phyloP scores from a whole-genome alignment of 1,284 basidiomycete species.

The Leccinum fallax region DNA sequence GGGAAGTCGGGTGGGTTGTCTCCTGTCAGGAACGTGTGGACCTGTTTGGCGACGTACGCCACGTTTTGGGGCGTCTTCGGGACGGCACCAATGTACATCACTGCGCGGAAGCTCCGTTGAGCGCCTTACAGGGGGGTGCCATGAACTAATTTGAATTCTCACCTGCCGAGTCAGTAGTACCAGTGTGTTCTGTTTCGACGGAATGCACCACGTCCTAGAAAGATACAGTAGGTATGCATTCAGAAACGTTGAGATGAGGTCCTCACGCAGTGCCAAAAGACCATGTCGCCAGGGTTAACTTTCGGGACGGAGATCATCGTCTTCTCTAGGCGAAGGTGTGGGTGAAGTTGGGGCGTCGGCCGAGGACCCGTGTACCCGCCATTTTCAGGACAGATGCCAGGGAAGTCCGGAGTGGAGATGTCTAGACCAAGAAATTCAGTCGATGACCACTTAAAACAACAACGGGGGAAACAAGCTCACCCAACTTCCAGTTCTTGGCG shows the following conservation, averaged over 20 bases:
- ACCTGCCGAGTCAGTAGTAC: slow-evolving; percentile 73
- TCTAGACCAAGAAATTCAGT: slow-evolving; percentile 39
- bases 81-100: slow-evolving; percentile 84
- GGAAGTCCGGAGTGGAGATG: slow-evolving; percentile 57
- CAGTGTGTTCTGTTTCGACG: slow-evolving; percentile 74
- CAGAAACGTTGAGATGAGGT: neutral
- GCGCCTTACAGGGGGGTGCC: neutral
- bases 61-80: slow-evolving; percentile 69
- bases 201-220: slow-evolving; percentile 72
- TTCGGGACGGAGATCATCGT: slow-evolving; percentile 78
- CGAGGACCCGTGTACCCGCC: slow-evolving; percentile 55
- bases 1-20: slow-evolving; percentile 77
- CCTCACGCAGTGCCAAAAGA: slow-evolving; percentile 81
- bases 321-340: slow-evolving; percentile 67
- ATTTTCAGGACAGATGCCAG: slow-evolving; percentile 47
- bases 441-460: neutral
- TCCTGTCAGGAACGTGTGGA: slow-evolving; percentile 58
- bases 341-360: slow-evolving; percentile 57
- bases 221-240: neutral
- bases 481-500: slow-evolving; percentile 72
- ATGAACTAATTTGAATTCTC: slow-evolving; percentile 9
- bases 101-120: slow-evolving; percentile 32
- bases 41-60: slow-evolving; percentile 66
- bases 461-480: slow-evolving; percentile 37
- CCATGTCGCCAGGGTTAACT: slow-evolving; percentile 80